These are phyloP conservation scores for Curvularia sp. DNA, from an alignment of 2,329 filamentous ascomycete species.

Conservation along the genomic window DNA sequence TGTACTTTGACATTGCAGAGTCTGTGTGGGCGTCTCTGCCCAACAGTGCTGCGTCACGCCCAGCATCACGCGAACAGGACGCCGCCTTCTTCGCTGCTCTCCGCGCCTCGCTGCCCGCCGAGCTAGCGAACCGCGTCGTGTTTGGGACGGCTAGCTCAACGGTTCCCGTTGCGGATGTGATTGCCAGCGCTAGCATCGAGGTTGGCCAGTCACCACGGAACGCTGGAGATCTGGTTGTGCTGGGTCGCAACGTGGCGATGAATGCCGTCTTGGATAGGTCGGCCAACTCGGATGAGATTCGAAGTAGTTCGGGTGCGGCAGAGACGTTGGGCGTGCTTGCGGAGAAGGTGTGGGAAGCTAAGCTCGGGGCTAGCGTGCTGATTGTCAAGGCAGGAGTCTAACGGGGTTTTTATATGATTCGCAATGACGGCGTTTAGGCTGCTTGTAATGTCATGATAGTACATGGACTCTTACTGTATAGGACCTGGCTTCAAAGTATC, in stretches of 20 bases:
- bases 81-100: slow-evolving; percentile 65
- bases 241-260: slow-evolving; percentile 61
- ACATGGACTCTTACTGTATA: background rate
- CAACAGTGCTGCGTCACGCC: slow-evolving; percentile 13
- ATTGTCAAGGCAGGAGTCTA: slow-evolving; percentile 67
- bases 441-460: background rate
- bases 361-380: slow-evolving; percentile 71
- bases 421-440: background rate
- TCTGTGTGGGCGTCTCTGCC: slow-evolving; percentile 25
- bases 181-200: slow-evolving; percentile 64
- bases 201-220: slow-evolving; percentile 69
- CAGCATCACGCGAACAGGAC: slow-evolving; percentile 53
- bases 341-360: slow-evolving; percentile 65
- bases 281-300: slow-evolving; percentile 51
- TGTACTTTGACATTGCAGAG: slow-evolving; percentile 61
- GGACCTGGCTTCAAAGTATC: background rate
- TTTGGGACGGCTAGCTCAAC: slow-evolving; percentile 59
- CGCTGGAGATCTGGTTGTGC: slow-evolving; percentile 73
- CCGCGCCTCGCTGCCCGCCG: slow-evolving; percentile 61
- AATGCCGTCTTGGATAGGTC: slow-evolving; percentile 33
- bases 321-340: slow-evolving; percentile 66
- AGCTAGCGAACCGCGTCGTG: slow-evolving; percentile 62
- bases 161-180: slow-evolving; percentile 53
- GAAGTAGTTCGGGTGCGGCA: slow-evolving; percentile 38
- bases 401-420: background rate